phyloP scores from a whole-genome alignment of 2,329 filamentous ascomycete species.

The Lecanicillium sp. region DNA sequence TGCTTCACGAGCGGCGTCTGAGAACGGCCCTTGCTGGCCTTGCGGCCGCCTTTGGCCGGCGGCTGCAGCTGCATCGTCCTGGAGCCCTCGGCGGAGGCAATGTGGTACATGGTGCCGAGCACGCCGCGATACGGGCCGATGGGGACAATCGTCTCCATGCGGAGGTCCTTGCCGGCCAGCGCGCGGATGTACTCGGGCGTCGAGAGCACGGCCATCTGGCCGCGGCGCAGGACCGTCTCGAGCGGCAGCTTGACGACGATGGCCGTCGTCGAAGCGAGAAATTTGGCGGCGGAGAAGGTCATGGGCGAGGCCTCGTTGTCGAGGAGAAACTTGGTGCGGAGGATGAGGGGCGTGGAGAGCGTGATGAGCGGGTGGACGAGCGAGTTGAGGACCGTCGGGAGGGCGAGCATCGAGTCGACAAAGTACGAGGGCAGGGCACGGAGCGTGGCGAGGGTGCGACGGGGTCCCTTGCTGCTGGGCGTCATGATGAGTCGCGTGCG shows the following conservation, averaged over 20 bases:
- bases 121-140: conserved; percentile 79
- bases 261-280: conserved; percentile 72
- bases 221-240: conserved; percentile 84
- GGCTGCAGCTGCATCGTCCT: conserved; percentile 37
- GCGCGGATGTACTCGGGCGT: conserved; percentile 46
- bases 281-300: conserved; percentile 75
- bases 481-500: conserved; percentile 84
- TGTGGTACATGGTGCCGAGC: conserved; percentile 84
- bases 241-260: conserved; percentile 83
- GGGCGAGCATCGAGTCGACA: conserved; percentile 62
- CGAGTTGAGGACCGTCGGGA: conserved; percentile 83
- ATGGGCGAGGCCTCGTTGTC: conserved; percentile 76
- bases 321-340: conserved; percentile 78
- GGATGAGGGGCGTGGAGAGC: conserved; percentile 74
- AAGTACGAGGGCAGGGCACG: conserved; percentile 72
- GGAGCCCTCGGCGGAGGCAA: conserved; percentile 75
- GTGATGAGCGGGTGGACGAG: conserved; percentile 77
- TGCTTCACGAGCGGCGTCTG: conserved; percentile 38
- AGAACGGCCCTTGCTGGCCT: conserved; percentile 27
- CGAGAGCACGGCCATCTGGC: conserved; percentile 69
- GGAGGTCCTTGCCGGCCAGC: conserved; percentile 34
- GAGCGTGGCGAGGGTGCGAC: conserved; percentile 72
- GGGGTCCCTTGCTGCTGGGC: conserved; percentile 64
- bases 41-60: conserved; percentile 27
- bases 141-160: conserved; percentile 69